Conservation (phyloP, 129 eudicot genomes). For the Escallonia herrerae region DNA sequence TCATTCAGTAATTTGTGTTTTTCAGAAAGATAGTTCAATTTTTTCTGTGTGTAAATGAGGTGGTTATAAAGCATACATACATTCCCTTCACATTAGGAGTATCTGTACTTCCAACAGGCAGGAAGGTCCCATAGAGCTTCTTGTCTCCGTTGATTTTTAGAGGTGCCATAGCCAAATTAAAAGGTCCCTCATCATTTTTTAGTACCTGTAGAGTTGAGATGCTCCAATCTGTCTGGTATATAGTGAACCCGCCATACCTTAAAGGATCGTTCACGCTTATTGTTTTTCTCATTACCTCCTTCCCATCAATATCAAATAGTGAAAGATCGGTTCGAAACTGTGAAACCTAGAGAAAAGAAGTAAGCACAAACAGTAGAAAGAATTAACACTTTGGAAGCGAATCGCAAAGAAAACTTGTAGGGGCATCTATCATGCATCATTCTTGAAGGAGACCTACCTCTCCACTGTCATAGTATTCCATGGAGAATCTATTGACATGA, state of each 20-base stretch:
- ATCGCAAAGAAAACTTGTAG: background rate
- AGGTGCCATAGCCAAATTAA: conserved; percentile 96
- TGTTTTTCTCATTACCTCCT: conserved; percentile 93
- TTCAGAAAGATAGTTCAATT: too few relatives aligned
- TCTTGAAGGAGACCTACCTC: conserved; percentile 43
- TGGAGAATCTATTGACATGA: conserved; percentile 80
- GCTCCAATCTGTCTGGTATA: conserved; percentile 98
- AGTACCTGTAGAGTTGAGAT: conserved; percentile 78
- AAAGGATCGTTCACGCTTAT: conserved; percentile 92
- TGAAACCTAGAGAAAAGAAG: conserved; percentile 44
- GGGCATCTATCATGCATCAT: background rate
- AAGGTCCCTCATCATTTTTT: conserved; percentile 87
- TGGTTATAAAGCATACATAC: conserved; percentile 35
- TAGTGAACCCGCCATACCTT: conserved; percentile 84
- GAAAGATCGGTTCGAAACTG: conserved; percentile 92
- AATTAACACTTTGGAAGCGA: background rate
- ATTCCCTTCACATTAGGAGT: conserved; percentile 83
- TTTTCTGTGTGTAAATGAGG: too few relatives aligned
- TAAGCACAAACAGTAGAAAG: background rate
- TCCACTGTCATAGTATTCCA: conserved; percentile 94
- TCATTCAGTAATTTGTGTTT: too few relatives aligned
- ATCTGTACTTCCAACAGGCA: conserved; percentile 65
- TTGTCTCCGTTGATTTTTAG: conserved; percentile 82
- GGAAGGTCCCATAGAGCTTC: conserved; percentile 88
- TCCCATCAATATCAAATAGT: conserved; percentile 73